Percentiles rank a stretch among this genome's conserved stretches.
These are phyloP conservation scores for Diaporthe citri DNA, from an alignment of 2,329 filamentous ascomycete genomes.

Conservation along the genomic window DNA sequence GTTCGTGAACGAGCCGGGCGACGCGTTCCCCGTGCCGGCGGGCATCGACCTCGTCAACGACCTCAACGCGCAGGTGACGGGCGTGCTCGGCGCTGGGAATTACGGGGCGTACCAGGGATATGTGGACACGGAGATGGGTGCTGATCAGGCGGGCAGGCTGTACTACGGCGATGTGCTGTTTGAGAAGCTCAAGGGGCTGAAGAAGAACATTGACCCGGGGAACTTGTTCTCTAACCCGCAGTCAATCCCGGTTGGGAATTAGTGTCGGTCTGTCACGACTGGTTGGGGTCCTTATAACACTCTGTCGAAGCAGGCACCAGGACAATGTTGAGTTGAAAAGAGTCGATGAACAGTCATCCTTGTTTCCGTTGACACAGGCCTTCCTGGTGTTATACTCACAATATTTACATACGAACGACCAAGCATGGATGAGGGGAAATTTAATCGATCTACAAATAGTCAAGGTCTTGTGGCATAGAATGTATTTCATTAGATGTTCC, in stretches of 20 bases:
- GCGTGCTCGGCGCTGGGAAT: conserved; percentile 37
- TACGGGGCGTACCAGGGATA: conserved; percentile 49
- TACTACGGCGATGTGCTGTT: conserved; percentile 46
- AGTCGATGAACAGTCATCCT: too few species aligned
- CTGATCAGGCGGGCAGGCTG: conserved; percentile 44
- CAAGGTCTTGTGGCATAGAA: too few species aligned
- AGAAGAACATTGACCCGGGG: conserved; percentile 50
- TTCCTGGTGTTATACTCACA: too few species aligned
- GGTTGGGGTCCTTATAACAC: background rate
- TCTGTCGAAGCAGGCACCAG: too few species aligned
- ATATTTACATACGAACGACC: too few species aligned
- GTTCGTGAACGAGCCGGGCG: conserved; percentile 7
- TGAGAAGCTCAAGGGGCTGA: conserved; percentile 49
- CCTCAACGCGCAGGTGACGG: conserved; percentile 43
- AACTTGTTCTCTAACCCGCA: conserved; percentile 47
- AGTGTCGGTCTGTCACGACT: background rate
- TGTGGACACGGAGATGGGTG: conserved; percentile 45
- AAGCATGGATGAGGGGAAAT: too few species aligned
- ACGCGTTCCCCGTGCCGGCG: conserved; percentile 35
- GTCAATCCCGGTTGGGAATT: conserved; percentile 42
- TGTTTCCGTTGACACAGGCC: too few species aligned
- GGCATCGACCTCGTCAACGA: conserved; percentile 44
- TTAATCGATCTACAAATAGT: too few species aligned
- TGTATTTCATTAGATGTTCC: too few species aligned
- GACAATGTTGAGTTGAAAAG: too few species aligned